These are phyloP conservation scores for Bisporella sp. DNA, from an alignment of 2,329 filamentous ascomycete species.

Conservation along the genomic window DNA sequence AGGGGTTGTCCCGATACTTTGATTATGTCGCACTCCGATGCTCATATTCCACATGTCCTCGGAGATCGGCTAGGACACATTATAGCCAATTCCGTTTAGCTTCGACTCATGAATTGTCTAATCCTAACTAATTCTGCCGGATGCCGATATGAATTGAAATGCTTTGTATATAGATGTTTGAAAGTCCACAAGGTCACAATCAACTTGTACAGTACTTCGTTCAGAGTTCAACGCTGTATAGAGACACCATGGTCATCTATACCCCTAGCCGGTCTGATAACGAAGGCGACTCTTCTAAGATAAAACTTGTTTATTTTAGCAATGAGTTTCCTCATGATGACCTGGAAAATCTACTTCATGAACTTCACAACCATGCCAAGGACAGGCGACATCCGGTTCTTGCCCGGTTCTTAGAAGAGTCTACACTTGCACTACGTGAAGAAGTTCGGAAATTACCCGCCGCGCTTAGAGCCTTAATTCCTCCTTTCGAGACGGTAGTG, in stretches of 20 bases:
- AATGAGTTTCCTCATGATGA: conserved; percentile 43
- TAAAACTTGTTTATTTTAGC: conserved; percentile 36
- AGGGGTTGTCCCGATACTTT: too few species aligned
- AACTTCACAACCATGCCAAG: conserved; percentile 34
- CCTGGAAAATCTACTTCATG: conserved; percentile 32
- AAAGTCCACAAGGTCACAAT: too few species aligned
- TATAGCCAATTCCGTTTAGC: too few species aligned
- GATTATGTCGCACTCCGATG: too few species aligned
- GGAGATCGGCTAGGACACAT: too few species aligned
- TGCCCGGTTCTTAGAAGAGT: conserved; percentile 34
- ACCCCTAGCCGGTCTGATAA: background rate
- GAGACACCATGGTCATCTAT: background rate
- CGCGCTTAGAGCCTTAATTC: conserved; percentile 24
- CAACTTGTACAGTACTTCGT: too few species aligned
- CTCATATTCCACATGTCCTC: too few species aligned
- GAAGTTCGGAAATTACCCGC: conserved; percentile 30
- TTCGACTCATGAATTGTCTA: too few species aligned
- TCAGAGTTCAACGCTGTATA: too few species aligned
- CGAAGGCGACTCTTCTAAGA: conserved; percentile 12
- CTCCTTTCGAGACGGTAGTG: conserved; percentile 32
- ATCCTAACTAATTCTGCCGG: too few species aligned
- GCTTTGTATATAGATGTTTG: too few species aligned
- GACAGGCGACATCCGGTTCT: conserved; percentile 29
- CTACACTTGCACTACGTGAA: conserved; percentile 32
- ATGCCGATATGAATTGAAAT: too few species aligned